Evolutionary conservation across 345 rosid species (phyloP).

Genomic region (Noccaea caerulescens): DNA sequence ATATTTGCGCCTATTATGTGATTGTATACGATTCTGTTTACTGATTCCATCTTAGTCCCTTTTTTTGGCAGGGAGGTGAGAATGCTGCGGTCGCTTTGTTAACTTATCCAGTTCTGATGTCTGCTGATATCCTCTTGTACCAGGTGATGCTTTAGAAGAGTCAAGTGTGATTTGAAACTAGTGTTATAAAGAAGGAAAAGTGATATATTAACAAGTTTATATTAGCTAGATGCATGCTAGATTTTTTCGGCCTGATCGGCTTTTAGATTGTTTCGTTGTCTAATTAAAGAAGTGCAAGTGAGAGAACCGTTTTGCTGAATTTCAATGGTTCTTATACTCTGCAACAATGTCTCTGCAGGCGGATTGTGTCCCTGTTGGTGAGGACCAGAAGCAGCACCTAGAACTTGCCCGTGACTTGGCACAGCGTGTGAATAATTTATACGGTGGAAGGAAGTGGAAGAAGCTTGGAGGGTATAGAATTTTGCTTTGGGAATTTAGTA

Average conservation of each 20-base stretch:
- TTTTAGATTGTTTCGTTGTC: conserved; percentile 9
- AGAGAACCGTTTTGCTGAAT: conserved; percentile 36
- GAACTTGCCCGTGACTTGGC: conserved; percentile 91
- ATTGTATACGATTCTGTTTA: conserved; percentile 21
- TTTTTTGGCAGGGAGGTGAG: conserved; percentile 72
- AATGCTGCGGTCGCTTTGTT: conserved; percentile 79
- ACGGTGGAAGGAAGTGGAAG: conserved; percentile 98
- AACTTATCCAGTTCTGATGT: conserved; percentile 90
- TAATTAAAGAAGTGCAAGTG: conserved; percentile 5
- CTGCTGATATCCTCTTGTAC: conserved; percentile 88
- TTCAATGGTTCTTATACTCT: conserved; percentile 49
- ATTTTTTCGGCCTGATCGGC: not conserved
- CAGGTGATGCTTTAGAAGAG: conserved; percentile 56
- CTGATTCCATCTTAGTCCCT: conserved; percentile 9
- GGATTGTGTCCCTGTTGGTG: conserved; percentile 95
- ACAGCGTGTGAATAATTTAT: conserved; percentile 73
- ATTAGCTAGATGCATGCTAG: not conserved
- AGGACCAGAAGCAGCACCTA: conserved; percentile 95
- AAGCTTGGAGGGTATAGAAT: conserved; percentile 82
- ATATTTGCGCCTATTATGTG: not conserved
- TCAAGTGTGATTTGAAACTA: conserved; percentile 4
- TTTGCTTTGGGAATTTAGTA: conserved; percentile 19
- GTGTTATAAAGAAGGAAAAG: conserved; percentile 8
- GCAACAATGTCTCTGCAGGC: conserved; percentile 68
- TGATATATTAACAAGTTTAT: not conserved